phyloP scores from a whole-genome alignment of 306 rosid species.

The Lathyrus tuberosus region DNA sequence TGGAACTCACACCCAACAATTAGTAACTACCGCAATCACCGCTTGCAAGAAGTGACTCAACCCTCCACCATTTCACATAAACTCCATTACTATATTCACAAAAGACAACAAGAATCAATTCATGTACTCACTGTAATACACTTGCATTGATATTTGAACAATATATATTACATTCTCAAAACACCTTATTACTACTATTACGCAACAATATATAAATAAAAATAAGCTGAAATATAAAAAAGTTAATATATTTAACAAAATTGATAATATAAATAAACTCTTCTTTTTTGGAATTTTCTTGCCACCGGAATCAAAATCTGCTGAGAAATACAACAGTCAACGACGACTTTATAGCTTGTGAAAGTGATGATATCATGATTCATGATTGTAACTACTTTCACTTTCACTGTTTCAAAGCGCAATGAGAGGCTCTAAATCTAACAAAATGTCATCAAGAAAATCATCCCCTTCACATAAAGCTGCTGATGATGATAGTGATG shows the following conservation, averaged over 20 bases:
- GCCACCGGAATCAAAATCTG: slow-evolving; percentile 57
- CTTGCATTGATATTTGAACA: slow-evolving; percentile 34
- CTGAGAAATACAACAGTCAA: slow-evolving; percentile 37
- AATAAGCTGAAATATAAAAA: slow-evolving; percentile 20
- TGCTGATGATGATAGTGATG: slow-evolving; percentile 30
- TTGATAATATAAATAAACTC: neutral
- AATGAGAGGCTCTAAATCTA: slow-evolving; percentile 72
- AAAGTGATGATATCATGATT: neutral
- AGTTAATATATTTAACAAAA: slow-evolving; percentile 9
- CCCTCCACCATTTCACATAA: slow-evolving; percentile 13
- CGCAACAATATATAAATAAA: slow-evolving; percentile 17
- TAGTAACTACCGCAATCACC: slow-evolving; percentile 46
- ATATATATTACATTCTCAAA: slow-evolving; percentile 34
- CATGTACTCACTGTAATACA: slow-evolving; percentile 1
- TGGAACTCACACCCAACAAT: slow-evolving; percentile 9
- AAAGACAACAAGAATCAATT: neutral
- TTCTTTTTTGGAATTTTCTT: too few relatives aligned
- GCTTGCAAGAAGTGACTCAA: slow-evolving; percentile 15
- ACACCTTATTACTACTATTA: slow-evolving; percentile 14
- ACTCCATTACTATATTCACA: neutral
- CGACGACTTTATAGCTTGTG: slow-evolving; percentile 39
- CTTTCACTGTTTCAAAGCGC: slow-evolving; percentile 50
- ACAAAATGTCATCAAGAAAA: slow-evolving; percentile 69
- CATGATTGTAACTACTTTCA: neutral
- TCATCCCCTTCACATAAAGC: slow-evolving; percentile 61